phyloP scores from a whole-genome alignment of 176 grass and related monocot genomes.

The Puccinellia tenuiflora region DNA sequence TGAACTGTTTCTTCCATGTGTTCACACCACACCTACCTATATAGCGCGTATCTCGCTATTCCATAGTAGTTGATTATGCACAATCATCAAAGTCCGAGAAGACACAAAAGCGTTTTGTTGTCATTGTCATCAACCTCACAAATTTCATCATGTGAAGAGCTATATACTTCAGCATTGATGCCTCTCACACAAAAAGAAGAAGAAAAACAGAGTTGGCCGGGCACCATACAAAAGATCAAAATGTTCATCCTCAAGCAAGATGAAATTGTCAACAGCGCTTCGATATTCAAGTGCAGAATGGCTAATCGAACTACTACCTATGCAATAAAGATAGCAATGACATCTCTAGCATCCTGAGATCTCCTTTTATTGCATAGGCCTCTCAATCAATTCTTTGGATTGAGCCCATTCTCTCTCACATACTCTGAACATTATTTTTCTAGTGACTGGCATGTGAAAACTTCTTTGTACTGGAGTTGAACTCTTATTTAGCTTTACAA shows the following conservation, averaged over 20 bases:
- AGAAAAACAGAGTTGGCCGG: no score
- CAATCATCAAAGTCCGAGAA: no score
- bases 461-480: background rate
- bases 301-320: background rate
- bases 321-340: background rate
- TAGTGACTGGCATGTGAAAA: background rate
- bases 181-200: background rate
- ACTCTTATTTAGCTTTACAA: slow-evolving; percentile 1
- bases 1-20: background rate
- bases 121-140: no score
- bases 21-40: background rate
- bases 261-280: background rate
- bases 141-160: no score
- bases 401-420: background rate
- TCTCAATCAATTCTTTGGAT: background rate
- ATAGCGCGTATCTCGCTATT: no score
- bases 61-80: no score
- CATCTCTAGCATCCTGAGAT: background rate
- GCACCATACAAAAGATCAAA: background rate
- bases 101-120: no score
- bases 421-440: background rate
- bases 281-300: background rate
- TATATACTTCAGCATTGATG: background rate
- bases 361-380: background rate
- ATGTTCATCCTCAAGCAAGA: background rate